Evolutionary conservation across 306 rosid species (phyloP).

Genomic region (Morella rubra): DNA sequence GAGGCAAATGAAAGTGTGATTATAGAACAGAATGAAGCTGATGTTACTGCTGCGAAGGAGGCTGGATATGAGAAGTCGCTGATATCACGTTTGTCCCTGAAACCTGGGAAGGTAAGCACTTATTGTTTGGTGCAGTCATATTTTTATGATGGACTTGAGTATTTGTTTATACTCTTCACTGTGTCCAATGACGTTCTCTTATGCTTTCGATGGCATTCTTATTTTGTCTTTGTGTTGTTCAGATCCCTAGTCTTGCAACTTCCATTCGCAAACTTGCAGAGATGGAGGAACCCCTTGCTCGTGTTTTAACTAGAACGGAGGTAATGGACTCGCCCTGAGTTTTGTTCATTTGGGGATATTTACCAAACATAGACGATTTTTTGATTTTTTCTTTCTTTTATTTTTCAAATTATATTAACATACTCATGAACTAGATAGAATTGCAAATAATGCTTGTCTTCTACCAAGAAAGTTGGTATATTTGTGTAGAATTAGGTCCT

Average conservation of each 20-base stretch:
- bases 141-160: not conserved
- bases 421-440: not conserved
- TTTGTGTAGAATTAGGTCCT: not conserved
- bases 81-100: slow-evolving; percentile 71
- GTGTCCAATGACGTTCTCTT: slow-evolving; percentile 10
- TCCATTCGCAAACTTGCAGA: slow-evolving; percentile 76
- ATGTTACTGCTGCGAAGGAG: slow-evolving; percentile 61
- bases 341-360: not conserved
- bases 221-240: slow-evolving; percentile 19
- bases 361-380: too few species aligned
- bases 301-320: slow-evolving; percentile 68
- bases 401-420: too few species aligned
- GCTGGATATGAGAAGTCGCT: slow-evolving; percentile 68
- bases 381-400: too few species aligned
- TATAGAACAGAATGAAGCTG: slow-evolving; percentile 59
- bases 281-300: slow-evolving; percentile 87
- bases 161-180: not conserved
- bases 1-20: slow-evolving; percentile 59
- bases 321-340: slow-evolving; percentile 36
- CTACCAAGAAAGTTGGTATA: slow-evolving; percentile 8
- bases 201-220: slow-evolving; percentile 6
- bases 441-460: not conserved
- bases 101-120: slow-evolving; percentile 70
- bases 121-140: not conserved
- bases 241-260: slow-evolving; percentile 68